A percentile compares a stretch with the other conserved stretches of the same genome.
Evolutionary conservation across 768 basidiomycete species (phyloP).

Genomic region (Suillus hirtellus): DNA sequence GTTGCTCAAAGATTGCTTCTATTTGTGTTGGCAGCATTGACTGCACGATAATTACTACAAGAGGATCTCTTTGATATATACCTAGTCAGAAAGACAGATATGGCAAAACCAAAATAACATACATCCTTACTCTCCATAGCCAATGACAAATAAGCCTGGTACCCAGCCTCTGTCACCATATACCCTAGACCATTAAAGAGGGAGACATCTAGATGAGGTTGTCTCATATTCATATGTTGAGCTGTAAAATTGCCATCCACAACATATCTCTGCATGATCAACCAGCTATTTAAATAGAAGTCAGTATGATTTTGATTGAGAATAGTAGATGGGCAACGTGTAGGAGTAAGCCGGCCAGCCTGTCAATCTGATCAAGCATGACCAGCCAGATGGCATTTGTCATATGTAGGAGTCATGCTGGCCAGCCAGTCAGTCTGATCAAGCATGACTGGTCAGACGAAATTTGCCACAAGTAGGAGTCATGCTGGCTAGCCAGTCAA

Average conservation of each 20-base stretch:
- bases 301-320: too few species aligned
- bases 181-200: slow-evolving; percentile 29
- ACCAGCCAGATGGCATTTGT: too few species aligned
- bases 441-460: too few species aligned
- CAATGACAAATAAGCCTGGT: slow-evolving; percentile 23
- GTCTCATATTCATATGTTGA: slow-evolving; percentile 23
- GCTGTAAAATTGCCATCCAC: slow-evolving; percentile 17
- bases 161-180: slow-evolving; percentile 23
- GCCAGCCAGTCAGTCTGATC: too few species aligned
- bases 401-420: too few species aligned
- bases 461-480: too few species aligned
- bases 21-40: slow-evolving; percentile 17
- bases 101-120: not conserved
- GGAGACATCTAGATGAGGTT: slow-evolving; percentile 24
- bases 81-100: too few species aligned
- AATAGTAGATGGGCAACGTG: too few species aligned
- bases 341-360: too few species aligned
- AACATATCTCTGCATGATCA: slow-evolving; percentile 6
- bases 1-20: slow-evolving; percentile 23
- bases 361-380: not conserved
- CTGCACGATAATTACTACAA: slow-evolving; percentile 20
- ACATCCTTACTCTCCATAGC: slow-evolving; percentile 12
- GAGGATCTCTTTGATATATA: slow-evolving; percentile 9
- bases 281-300: too few species aligned
- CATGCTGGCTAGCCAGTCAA: too few species aligned